These are phyloP conservation scores for Arthrocladium fulminans DNA, from an alignment of 2,329 filamentous ascomycete genomes.

Conservation along the genomic window DNA sequence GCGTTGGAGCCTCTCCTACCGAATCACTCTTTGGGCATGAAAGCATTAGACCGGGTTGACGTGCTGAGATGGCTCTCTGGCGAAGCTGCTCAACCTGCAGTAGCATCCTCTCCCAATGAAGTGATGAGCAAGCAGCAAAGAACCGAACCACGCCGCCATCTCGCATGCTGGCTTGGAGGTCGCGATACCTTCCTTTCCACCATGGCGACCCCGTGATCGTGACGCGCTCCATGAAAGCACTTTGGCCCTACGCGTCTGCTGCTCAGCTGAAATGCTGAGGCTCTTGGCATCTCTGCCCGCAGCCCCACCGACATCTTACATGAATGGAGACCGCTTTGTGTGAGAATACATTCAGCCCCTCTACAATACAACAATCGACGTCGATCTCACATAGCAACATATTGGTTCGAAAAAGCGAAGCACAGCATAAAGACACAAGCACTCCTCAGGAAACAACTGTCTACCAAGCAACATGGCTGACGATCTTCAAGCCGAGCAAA, in stretches of 20 bases:
- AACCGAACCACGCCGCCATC: no score
- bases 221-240: no score
- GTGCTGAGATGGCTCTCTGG: not conserved
- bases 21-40: slow-evolving; percentile 2
- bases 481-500: slow-evolving; percentile 77
- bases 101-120: no score
- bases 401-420: not conserved
- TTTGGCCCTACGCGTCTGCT: no score
- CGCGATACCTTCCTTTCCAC: not conserved
- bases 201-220: not conserved
- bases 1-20: not conserved
- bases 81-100: not conserved
- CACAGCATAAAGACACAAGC: not conserved
- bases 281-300: not conserved
- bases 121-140: no score
- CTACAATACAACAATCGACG: no score
- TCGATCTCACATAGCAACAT: not conserved
- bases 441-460: no score
- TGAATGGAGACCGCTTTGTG: not conserved
- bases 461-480: slow-evolving; percentile 54
- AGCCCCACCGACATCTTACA: not conserved
- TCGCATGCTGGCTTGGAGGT: not conserved
- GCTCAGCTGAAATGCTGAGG: not conserved
- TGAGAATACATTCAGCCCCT: not conserved
- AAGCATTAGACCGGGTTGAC: not conserved